These are phyloP conservation scores for Trichothecium roseum DNA, from an alignment of 2,329 filamentous ascomycete species.

Conservation along the genomic window DNA sequence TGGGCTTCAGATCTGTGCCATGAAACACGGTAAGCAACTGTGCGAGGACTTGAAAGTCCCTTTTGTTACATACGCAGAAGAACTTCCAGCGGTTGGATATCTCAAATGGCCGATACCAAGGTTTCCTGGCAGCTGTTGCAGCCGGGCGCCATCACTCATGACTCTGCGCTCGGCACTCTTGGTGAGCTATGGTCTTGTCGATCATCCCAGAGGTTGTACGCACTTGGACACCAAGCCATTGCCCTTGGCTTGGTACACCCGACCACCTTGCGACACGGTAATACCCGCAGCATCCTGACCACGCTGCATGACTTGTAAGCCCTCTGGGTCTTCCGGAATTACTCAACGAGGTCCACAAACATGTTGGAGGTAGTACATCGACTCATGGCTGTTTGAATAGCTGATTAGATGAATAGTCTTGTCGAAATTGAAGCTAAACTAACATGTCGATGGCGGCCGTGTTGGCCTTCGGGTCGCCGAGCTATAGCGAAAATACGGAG, in stretches of 20 bases:
- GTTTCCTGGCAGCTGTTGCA: constrained; percentile 53
- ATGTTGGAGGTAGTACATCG: constrained; percentile 58
- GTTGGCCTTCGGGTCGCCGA: constrained; percentile 20
- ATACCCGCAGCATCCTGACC: constrained; percentile 88
- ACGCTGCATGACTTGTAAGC: constrained; percentile 36
- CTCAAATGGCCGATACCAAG: constrained; percentile 79
- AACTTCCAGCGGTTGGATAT: constrained; percentile 83
- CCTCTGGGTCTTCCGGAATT: too few relatives aligned
- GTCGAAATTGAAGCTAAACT: too few relatives aligned
- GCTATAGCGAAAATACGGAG: constrained; percentile 1
- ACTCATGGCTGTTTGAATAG: constrained; percentile 38
- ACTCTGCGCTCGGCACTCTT: constrained; percentile 38
- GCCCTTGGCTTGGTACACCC: constrained; percentile 83
- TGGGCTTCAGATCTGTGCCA: constrained; percentile 67
- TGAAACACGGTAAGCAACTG: constrained; percentile 19
- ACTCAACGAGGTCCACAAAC: constrained; percentile 13
- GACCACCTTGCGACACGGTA: constrained; percentile 64
- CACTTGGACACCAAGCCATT: constrained; percentile 75
- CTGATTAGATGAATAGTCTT: background rate
- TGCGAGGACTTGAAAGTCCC: constrained; percentile 1
- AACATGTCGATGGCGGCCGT: constrained; percentile 43
- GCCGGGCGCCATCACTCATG: constrained; percentile 67
- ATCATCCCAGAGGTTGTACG: too few relatives aligned
- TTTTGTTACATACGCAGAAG: constrained; percentile 31
- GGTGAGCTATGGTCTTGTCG: background rate